These are phyloP conservation scores for Artemisia tridentata DNA, from an alignment of 129 eudicot genomes.

Conservation along the genomic window DNA sequence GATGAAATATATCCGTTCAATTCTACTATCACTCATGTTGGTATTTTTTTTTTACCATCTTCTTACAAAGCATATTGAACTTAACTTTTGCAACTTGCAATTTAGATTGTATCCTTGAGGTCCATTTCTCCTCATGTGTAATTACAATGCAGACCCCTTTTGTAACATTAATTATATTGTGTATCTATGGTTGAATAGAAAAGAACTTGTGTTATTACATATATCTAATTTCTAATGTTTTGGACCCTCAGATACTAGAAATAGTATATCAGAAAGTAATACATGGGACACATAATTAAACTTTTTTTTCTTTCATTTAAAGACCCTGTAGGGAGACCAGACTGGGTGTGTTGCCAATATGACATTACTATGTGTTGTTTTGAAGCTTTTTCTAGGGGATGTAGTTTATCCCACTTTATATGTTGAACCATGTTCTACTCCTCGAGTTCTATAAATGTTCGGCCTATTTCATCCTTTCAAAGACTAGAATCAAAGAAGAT, in stretches of 20 bases:
- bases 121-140: conserved; percentile 12
- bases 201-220: conserved; percentile 15
- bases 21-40: background rate
- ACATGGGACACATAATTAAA: background rate
- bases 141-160: conserved; percentile 7
- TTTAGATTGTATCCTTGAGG: conserved; percentile 5
- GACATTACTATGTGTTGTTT: background rate
- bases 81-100: background rate
- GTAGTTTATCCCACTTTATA: background rate
- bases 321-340: no score
- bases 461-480: background rate
- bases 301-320: background rate
- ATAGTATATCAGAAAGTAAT: background rate
- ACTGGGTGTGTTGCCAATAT: no score
- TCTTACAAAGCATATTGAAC: background rate
- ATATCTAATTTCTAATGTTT: background rate
- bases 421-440: background rate
- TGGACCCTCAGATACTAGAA: background rate
- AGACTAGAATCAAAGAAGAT: no score
- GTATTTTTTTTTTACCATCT: conserved; percentile 1
- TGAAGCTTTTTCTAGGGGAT: background rate
- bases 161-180: background rate
- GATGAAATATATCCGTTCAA: conserved; percentile 3
- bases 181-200: background rate
- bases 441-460: background rate